Percentiles rank a stretch among this genome's conserved stretches.
phyloP scores from a whole-genome alignment of 805 yeast species.

The Candida mattraensis region DNA sequence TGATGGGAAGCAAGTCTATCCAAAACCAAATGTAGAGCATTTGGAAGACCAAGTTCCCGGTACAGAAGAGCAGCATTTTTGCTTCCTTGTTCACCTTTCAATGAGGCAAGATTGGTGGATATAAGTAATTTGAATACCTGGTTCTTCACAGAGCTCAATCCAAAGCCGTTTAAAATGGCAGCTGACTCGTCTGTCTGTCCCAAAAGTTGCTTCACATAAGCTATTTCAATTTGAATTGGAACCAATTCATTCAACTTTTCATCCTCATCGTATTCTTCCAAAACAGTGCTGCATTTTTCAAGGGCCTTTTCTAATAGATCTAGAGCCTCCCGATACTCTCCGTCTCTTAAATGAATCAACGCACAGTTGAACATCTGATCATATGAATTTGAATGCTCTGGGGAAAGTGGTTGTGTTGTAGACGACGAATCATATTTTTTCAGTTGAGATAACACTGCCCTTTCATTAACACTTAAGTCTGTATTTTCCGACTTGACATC shows the following conservation, averaged over 20 bases:
- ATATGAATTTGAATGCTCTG: constrained; percentile 35
- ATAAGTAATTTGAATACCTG: constrained; percentile 41
- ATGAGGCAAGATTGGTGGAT: constrained; percentile 43
- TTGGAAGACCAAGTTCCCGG: constrained; percentile 32
- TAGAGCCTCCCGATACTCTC: constrained; percentile 41
- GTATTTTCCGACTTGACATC: constrained; percentile 41
- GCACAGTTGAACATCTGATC: constrained; percentile 65
- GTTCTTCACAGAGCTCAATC: constrained; percentile 36
- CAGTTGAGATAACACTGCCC: constrained; percentile 61
- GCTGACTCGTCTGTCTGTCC: constrained; percentile 38
- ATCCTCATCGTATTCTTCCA: constrained; percentile 41
- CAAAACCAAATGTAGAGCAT: constrained; percentile 25
- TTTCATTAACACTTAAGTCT: constrained; percentile 63
- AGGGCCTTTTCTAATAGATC: constrained; percentile 46
- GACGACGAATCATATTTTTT: constrained; percentile 13
- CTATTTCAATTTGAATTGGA: constrained; percentile 61
- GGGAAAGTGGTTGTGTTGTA: constrained; percentile 12
- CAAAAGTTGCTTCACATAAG: constrained; percentile 46
- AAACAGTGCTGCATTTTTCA: constrained; percentile 37
- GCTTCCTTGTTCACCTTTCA: constrained; percentile 13
- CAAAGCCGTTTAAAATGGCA: constrained; percentile 37
- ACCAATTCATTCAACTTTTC: constrained; percentile 53
- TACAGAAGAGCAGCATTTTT: constrained; percentile 29
- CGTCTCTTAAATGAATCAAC: constrained; percentile 44
- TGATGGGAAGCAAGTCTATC: constrained; percentile 42